Evolutionary conservation across 2,329 filamentous ascomycete genomes (phyloP).

Genomic region (Zasmidium citrigriseum): DNA sequence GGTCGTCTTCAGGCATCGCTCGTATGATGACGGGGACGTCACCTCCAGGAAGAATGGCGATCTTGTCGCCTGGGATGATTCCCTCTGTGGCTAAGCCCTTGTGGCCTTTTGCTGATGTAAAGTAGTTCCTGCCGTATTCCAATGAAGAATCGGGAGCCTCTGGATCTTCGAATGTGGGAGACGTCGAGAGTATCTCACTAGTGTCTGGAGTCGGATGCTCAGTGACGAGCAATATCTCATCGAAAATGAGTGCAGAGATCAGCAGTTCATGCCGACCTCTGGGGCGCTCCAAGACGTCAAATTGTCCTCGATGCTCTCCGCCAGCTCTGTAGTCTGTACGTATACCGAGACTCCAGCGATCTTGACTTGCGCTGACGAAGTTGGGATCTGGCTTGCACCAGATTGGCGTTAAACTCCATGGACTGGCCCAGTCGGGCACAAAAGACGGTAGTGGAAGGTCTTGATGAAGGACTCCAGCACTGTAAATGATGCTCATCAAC

Average conservation of each 20-base stretch:
- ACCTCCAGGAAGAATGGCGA: slow-evolving; percentile 29
- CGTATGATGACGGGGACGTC: slow-evolving; percentile 35
- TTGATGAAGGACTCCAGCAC: slow-evolving; percentile 32
- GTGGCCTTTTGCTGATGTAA: slow-evolving; percentile 26
- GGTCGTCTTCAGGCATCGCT: slow-evolving; percentile 12
- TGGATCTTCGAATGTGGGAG: slow-evolving; percentile 2
- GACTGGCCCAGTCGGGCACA: slow-evolving; percentile 36
- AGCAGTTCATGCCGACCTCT: slow-evolving; percentile 19
- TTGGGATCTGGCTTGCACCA: slow-evolving; percentile 30
- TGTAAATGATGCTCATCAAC: slow-evolving; percentile 34
- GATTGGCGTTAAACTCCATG: slow-evolving; percentile 32
- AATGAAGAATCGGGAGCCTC: slow-evolving; percentile 9
- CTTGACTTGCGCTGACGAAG: slow-evolving; percentile 19
- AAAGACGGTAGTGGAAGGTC: slow-evolving; percentile 32
- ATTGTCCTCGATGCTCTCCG: slow-evolving; percentile 24
- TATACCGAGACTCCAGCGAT: slow-evolving; percentile 29
- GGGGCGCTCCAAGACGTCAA: slow-evolving; percentile 27
- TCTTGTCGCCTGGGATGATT: slow-evolving; percentile 22
- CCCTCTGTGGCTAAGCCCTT: slow-evolving; percentile 30
- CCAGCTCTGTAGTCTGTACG: slow-evolving; percentile 30
- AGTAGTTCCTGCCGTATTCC: slow-evolving; percentile 31
- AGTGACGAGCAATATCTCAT: slow-evolving; percentile 24
- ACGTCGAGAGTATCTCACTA: slow-evolving; percentile 14
- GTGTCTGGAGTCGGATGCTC: slow-evolving; percentile 25
- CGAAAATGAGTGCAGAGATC: slow-evolving; percentile 30